phyloP scores from a whole-genome alignment of 2,329 filamentous ascomycete genomes.

The Venturia aucupariae region DNA sequence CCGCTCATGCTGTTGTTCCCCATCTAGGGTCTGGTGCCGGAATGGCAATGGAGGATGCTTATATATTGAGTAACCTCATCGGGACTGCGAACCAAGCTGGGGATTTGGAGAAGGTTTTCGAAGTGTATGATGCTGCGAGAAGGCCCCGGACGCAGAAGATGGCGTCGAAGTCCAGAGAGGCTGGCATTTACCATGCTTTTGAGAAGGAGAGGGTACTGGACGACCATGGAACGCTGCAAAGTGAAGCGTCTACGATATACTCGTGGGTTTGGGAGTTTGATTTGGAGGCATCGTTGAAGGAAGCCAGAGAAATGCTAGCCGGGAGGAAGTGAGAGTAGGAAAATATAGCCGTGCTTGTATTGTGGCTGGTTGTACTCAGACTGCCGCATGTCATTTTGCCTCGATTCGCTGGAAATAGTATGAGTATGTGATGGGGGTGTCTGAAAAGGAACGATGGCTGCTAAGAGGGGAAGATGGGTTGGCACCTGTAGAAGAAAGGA shows the following conservation, averaged over 20 bases:
- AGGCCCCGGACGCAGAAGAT: conserved; percentile 11
- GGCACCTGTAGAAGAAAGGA: too few relatives aligned
- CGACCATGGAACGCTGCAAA: not conserved
- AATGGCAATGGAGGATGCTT: conserved; percentile 31
- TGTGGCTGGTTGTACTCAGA: not conserved
- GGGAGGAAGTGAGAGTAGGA: not conserved
- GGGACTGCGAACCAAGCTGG: not conserved
- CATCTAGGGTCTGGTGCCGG: conserved; percentile 32
- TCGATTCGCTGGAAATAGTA: not conserved
- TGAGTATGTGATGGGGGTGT: not conserved
- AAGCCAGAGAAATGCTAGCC: not conserved
- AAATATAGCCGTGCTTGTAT: not conserved
- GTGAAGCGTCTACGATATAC: not conserved
- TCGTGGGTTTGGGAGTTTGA: conserved; percentile 5
- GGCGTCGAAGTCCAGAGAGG: conserved; percentile 9
- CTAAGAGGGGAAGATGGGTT: not conserved
- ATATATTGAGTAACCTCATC: conserved; percentile 5
- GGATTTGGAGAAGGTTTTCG: not conserved
- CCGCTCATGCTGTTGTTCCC: conserved; percentile 30
- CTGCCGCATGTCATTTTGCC: not conserved
- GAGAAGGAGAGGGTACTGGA: not conserved
- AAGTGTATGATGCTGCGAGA: conserved; percentile 9
- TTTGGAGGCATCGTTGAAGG: conserved; percentile 1
- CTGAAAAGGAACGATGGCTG: not conserved
- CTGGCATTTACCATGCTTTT: not conserved